These are phyloP conservation scores for Talinum fruticosum DNA, from an alignment of 148 eudicot genomes.

Conservation along the genomic window DNA sequence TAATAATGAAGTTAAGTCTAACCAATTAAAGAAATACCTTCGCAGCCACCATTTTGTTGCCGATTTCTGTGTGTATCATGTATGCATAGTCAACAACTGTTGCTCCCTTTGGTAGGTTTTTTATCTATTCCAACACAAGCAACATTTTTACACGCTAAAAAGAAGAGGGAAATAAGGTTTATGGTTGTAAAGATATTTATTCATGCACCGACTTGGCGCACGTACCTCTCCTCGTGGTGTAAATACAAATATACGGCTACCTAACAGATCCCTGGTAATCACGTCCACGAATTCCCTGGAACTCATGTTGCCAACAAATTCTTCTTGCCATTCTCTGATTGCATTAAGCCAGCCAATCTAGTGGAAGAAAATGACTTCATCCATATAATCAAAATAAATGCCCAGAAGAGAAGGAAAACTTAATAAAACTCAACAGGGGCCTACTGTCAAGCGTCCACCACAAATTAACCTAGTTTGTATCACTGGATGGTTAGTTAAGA, in stretches of 20 bases:
- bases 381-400: conserved; percentile 18
- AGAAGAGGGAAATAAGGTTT: not conserved
- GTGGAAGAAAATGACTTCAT: conserved; percentile 28
- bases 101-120: conserved; percentile 93
- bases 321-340: conserved; percentile 98
- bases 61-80: conserved; percentile 96
- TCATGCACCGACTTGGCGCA: not conserved
- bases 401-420: not conserved
- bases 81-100: conserved; percentile 95
- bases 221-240: conserved; percentile 96
- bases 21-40: conserved; percentile 49
- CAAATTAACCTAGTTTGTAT: not conserved
- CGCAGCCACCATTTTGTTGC: conserved; percentile 98
- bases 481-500: not conserved
- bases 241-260: conserved; percentile 96
- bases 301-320: conserved; percentile 98
- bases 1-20: conserved; percentile 9
- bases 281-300: conserved; percentile 98
- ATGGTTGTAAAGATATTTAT: not conserved
- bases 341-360: conserved; percentile 99
- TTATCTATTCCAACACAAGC: conserved; percentile 47
- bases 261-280: conserved; percentile 85
- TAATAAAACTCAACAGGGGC: not conserved
- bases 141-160: conserved; percentile 9
- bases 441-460: not conserved